Conservation (phyloP, 2,329 filamentous ascomycete species). For the Decorospora gaudefroyi region DNA sequence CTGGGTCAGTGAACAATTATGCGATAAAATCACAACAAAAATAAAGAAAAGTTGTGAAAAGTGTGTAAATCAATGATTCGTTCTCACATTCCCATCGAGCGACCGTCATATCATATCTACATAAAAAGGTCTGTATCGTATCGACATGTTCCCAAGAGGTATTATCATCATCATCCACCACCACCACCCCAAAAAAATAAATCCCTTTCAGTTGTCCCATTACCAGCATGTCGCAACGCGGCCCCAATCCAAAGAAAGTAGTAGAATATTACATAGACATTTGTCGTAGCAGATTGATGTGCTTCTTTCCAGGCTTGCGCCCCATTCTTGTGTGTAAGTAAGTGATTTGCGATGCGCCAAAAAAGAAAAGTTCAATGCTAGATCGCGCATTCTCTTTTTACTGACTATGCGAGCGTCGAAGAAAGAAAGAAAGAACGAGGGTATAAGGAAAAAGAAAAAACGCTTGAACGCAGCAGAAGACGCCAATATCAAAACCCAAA, state of each 20-base stretch:
- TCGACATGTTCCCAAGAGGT: conserved; percentile 14
- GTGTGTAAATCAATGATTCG: conserved; percentile 5
- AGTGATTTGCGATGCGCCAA: too few relatives aligned
- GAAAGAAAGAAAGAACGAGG: conserved; percentile 29
- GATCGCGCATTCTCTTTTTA: too few relatives aligned
- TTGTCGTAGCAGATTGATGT: conserved; percentile 19
- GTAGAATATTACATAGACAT: conserved; percentile 27
- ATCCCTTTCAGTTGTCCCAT: conserved; percentile 43
- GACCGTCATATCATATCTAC: conserved; percentile 20
- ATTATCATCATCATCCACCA: conserved; percentile 12
- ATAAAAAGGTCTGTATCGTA: conserved; percentile 13
- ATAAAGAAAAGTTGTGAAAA: not conserved
- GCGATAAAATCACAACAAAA: too few relatives aligned
- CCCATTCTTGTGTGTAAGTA: conserved; percentile 18
- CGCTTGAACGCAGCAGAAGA: conserved; percentile 47
- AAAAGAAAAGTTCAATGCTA: too few relatives aligned
- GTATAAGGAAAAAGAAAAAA: conserved; percentile 40
- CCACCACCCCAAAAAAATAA: conserved; percentile 7
- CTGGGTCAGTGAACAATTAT: too few relatives aligned
- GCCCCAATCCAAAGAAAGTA: conserved; percentile 17
- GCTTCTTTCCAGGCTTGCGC: conserved; percentile 30
- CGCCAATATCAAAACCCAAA: conserved; percentile 11
- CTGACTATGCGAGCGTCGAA: conserved; percentile 37
- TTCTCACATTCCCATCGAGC: conserved; percentile 16
- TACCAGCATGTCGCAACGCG: conserved; percentile 41